Conservation (phyloP, 2,329 filamentous ascomycete genomes). For the Coleophoma eucalyptorum region DNA sequence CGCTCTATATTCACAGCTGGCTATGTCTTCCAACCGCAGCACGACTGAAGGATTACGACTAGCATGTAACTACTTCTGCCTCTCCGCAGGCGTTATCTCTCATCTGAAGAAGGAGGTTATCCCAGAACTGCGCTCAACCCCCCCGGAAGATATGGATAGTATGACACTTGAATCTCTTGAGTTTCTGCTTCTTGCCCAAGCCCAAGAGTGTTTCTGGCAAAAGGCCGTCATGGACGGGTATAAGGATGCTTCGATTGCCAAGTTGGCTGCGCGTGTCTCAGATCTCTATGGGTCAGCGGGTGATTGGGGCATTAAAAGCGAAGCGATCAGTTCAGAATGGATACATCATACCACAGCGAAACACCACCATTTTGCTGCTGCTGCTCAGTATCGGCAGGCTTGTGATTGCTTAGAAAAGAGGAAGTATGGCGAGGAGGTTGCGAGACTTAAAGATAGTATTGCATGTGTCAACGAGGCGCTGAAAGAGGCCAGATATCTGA, state of each 20-base stretch:
- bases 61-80: conserved; percentile 86
- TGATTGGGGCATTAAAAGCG: conserved; percentile 83
- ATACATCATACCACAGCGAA: conserved; percentile 98
- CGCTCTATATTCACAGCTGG: conserved; percentile 89
- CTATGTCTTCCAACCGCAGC: conserved; percentile 72
- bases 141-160: conserved; percentile 93
- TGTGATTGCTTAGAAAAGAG: conserved; percentile 90
- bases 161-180: conserved; percentile 80
- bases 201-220: conserved; percentile 97
- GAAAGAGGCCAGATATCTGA: conserved; percentile 79
- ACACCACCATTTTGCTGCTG: conserved; percentile 94
- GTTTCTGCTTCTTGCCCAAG: conserved; percentile 84
- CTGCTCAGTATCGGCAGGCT: conserved; percentile 88
- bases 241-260: conserved; percentile 89
- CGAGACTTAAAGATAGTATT: conserved; percentile 77
- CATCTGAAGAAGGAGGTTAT: conserved; percentile 75
- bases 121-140: conserved; percentile 76
- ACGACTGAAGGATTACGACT: conserved; percentile 80
- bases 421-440: conserved; percentile 93
- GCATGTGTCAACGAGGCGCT: conserved; percentile 81
- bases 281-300: conserved; percentile 84
- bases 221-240: conserved; percentile 92
- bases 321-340: conserved; percentile 89
- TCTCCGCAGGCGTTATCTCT: conserved; percentile 77
- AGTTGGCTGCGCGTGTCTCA: conserved; percentile 84